A percentile compares a stretch with the other conserved stretches of the same genome.
Conservation (phyloP, 768 basidiomycete species). For the Lepiota venenata region DNA sequence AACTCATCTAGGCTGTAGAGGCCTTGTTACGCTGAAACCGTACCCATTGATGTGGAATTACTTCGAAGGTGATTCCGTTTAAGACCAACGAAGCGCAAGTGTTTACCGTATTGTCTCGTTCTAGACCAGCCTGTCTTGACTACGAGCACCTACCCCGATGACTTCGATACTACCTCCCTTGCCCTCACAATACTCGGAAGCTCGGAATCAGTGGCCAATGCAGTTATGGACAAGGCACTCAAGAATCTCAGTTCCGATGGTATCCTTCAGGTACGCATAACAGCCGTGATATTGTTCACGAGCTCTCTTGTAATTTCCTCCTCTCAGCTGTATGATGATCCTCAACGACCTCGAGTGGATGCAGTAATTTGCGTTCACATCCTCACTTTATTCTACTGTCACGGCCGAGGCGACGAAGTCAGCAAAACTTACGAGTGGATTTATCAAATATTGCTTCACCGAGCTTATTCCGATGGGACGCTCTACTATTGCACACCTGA, state of each 20-base stretch:
- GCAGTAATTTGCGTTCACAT: too few relatives aligned
- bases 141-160: constrained; percentile 47
- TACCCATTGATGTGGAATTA: constrained; percentile 50
- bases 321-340: too few relatives aligned
- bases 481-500: too few relatives aligned
- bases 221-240: constrained; percentile 58
- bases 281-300: too few relatives aligned
- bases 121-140: constrained; percentile 39
- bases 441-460: too few relatives aligned
- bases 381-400: too few relatives aligned
- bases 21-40: constrained; percentile 40
- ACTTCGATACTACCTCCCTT: constrained; percentile 58
- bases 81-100: constrained; percentile 6
- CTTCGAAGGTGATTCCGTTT: constrained; percentile 36
- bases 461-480: too few relatives aligned
- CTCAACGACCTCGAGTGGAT: too few relatives aligned
- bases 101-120: neutral
- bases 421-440: too few relatives aligned
- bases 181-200: constrained; percentile 40
- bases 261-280: constrained; percentile 39
- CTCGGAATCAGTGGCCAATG: constrained; percentile 28
- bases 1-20: constrained; percentile 22
- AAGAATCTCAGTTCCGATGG: constrained; percentile 45
- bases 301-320: too few relatives aligned
- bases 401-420: too few relatives aligned